Percentiles rank a stretch among this genome's conserved stretches.
Conservation (phyloP, 176 grass and related monocot species). For the Ampelocalamus luodianensis region DNA sequence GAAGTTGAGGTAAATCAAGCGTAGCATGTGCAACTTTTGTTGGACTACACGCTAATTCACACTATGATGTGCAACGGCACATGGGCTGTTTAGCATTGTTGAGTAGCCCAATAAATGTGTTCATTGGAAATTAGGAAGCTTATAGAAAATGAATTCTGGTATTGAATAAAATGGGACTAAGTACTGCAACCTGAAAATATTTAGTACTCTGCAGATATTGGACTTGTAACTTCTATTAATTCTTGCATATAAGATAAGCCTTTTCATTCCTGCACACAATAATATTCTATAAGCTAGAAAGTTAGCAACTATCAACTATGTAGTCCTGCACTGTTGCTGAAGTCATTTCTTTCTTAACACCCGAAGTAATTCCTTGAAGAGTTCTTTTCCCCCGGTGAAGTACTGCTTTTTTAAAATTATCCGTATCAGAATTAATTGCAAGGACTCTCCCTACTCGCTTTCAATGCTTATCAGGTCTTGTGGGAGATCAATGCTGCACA, state of each 20-base stretch:
- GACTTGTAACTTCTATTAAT: slow-evolving; percentile 15
- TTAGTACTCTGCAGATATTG: slow-evolving; percentile 12
- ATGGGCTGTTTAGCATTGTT: background rate
- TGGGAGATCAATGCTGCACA: slow-evolving; percentile 94
- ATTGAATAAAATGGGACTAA: background rate
- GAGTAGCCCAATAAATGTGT: background rate
- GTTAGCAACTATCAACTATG: background rate
- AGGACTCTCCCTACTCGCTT: background rate
- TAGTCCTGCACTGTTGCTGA: background rate
- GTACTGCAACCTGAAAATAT: background rate
- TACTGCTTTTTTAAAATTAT: background rate
- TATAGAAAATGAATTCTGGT: background rate
- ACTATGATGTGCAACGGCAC: background rate
- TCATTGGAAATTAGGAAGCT: background rate
- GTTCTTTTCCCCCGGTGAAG: background rate
- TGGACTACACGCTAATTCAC: background rate
- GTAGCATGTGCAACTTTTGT: background rate
- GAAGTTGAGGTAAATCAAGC: slow-evolving; percentile 6
- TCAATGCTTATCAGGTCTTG: slow-evolving; percentile 55
- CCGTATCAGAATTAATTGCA: background rate
- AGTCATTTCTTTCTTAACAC: slow-evolving; percentile 25
- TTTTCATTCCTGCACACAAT: background rate
- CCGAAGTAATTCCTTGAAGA: background rate
- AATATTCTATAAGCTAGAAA: slow-evolving; percentile 28
- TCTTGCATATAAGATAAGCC: background rate